Percentiles rank a stretch among this genome's conserved stretches.
Conservation (phyloP, 2,329 filamentous ascomycete species). For the Trichoderma citrinoviride region DNA sequence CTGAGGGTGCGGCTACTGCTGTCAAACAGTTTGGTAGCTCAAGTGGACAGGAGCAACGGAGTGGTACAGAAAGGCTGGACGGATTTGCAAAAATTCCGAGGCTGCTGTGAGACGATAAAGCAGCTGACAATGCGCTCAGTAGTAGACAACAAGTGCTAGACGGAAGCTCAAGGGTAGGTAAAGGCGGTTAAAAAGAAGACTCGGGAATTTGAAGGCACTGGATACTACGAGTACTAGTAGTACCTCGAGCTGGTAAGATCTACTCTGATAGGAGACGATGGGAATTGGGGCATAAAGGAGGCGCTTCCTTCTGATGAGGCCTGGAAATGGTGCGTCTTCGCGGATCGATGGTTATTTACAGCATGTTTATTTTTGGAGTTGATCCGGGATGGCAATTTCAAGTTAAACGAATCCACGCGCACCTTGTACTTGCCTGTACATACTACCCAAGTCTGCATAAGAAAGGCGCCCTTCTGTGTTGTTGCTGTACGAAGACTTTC, state of each 20-base stretch:
- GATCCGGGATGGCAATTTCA: not conserved
- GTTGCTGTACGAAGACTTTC: too few species aligned
- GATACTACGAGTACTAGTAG: not conserved
- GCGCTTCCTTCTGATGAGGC: not conserved
- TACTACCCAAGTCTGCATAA: too few species aligned
- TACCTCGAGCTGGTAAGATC: not conserved
- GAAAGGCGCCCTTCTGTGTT: too few species aligned
- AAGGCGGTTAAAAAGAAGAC: not conserved
- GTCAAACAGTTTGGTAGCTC: not conserved
- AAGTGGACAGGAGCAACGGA: not conserved
- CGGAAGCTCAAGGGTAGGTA: too few species aligned
- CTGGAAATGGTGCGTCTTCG: not conserved
- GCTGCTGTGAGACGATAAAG: not conserved
- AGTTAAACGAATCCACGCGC: not conserved
- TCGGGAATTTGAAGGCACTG: not conserved
- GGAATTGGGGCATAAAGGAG: not conserved
- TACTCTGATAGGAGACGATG: not conserved
- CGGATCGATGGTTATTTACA: not conserved
- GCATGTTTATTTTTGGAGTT: not conserved
- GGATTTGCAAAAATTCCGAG: not conserved
- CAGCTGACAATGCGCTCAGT: not conserved
- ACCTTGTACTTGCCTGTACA: not conserved
- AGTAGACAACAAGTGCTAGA: not conserved
- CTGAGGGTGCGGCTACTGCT: not conserved
- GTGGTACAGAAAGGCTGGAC: not conserved